Conservation (phyloP, 2,329 filamentous ascomycete species). For the Parascedosporium putredinis region DNA sequence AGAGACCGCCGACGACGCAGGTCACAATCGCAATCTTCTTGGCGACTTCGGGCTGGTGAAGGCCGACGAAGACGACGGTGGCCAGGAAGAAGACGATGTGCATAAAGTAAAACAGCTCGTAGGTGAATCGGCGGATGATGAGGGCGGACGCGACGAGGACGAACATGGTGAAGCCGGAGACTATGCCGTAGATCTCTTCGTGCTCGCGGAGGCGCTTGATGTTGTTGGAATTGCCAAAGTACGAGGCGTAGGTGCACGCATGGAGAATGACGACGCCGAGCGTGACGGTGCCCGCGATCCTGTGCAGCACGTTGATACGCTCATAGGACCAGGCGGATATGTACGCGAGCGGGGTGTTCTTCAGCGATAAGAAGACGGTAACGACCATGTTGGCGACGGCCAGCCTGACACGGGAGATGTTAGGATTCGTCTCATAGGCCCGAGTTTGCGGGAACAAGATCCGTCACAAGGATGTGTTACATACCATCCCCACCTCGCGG, state of each 20-base stretch:
- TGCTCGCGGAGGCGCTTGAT: conserved; percentile 22
- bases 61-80: conserved; percentile 33
- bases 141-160: conserved; percentile 31
- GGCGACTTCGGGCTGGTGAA: conserved; percentile 39
- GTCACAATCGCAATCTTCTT: conserved; percentile 32
- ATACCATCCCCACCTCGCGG: conserved; percentile 28
- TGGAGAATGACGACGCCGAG: conserved; percentile 37
- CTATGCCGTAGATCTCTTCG: conserved; percentile 36
- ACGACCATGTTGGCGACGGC: conserved; percentile 36
- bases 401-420: conserved; percentile 20
- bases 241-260: conserved; percentile 28
- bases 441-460: background rate
- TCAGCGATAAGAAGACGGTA: conserved; percentile 43
- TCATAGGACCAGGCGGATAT: conserved; percentile 47
- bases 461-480: conserved; percentile 8
- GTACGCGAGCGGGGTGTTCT: conserved; percentile 46
- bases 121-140: conserved; percentile 34
- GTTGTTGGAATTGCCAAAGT: conserved; percentile 24
- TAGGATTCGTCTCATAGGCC: background rate
- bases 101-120: conserved; percentile 45
- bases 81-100: conserved; percentile 40
- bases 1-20: conserved; percentile 33
- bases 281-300: conserved; percentile 38
- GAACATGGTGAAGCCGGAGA: conserved; percentile 35
- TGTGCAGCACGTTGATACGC: conserved; percentile 46